These are phyloP conservation scores for Fraxinus dipetala DNA, from an alignment of 305 asterid genomes.

Conservation along the genomic window DNA sequence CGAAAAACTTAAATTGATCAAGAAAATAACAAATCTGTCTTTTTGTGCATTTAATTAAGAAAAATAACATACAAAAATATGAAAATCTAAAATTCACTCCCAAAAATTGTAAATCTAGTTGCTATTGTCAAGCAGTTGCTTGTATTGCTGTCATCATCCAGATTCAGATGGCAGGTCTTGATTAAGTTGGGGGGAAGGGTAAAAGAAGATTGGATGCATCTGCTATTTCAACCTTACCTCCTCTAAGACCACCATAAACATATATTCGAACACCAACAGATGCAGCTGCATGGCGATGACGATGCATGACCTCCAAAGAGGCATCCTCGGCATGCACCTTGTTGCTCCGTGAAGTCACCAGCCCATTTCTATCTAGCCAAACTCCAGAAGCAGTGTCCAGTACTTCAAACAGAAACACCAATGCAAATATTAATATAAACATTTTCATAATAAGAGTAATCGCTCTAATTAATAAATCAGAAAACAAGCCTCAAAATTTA, in stretches of 20 bases:
- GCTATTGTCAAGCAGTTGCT: neutral
- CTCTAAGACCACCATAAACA: slow-evolving; percentile 84
- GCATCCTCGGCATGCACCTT: slow-evolving; percentile 74
- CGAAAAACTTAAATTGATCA: neutral
- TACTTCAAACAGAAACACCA: slow-evolving; percentile 49
- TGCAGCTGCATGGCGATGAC: slow-evolving; percentile 99
- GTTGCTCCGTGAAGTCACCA: slow-evolving; percentile 75
- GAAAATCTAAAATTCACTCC: slow-evolving; percentile 16
- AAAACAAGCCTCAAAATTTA: slow-evolving; percentile 27
- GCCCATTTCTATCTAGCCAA: slow-evolving; percentile 90
- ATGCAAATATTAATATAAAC: slow-evolving; percentile 17
- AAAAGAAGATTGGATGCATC: slow-evolving; percentile 12
- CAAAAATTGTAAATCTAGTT: slow-evolving; percentile 14
- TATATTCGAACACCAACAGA: slow-evolving; percentile 90
- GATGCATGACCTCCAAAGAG: slow-evolving; percentile 74
- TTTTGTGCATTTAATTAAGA: neutral
- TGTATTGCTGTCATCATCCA: neutral
- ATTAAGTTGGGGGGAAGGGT: neutral
- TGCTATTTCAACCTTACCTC: slow-evolving; percentile 55
- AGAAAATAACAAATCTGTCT: neutral
- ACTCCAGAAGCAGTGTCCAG: slow-evolving; percentile 99
- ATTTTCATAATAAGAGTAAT: slow-evolving; percentile 3
- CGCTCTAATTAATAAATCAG: slow-evolving; percentile 22
- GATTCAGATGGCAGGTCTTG: slow-evolving; percentile 13
- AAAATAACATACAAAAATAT: neutral